These are phyloP conservation scores for Phaeosphaeriaceae sp. DNA, from an alignment of 2,329 filamentous ascomycete genomes.

Conservation along the genomic window DNA sequence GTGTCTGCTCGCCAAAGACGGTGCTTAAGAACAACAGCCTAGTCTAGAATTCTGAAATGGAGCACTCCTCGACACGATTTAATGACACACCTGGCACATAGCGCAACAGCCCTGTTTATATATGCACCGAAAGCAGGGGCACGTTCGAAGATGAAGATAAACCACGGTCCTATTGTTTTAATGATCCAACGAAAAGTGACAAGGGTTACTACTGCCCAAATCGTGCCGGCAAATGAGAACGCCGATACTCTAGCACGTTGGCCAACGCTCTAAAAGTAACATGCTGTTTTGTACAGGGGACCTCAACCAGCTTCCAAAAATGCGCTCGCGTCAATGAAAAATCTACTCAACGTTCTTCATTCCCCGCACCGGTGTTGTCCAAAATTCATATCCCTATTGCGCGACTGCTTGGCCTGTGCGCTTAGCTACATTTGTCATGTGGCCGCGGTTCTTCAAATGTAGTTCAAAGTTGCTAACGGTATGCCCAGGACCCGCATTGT, in stretches of 20 bases:
- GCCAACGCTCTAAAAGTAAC: conserved; percentile 12
- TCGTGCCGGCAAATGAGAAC: conserved; percentile 35
- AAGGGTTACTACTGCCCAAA: conserved; percentile 19
- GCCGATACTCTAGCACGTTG: conserved; percentile 34
- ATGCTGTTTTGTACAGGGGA: conserved; percentile 29
- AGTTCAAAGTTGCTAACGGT: conserved; percentile 92
- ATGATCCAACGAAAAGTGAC: conserved; percentile 14
- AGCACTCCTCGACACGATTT: too few species aligned
- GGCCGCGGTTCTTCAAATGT: conserved; percentile 83
- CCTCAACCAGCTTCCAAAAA: conserved; percentile 11
- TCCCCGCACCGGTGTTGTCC: background rate
- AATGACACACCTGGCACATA: too few species aligned
- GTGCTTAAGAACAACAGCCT: background rate
- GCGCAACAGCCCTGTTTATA: background rate
- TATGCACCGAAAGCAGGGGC: background rate
- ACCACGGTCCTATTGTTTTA: conserved; percentile 1
- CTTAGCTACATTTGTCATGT: conserved; percentile 54
- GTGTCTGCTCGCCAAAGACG: background rate
- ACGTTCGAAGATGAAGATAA: background rate
- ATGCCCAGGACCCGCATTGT: conserved; percentile 84
- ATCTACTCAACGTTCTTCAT: conserved; percentile 7
- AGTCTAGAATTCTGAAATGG: too few species aligned
- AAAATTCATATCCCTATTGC: background rate
- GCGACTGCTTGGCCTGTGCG: conserved; percentile 30
- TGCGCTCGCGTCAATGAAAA: conserved; percentile 19